Conservation (phyloP, 495 filamentous ascomycete genomes). For the Podospora bellae-mahoneyi region DNA sequence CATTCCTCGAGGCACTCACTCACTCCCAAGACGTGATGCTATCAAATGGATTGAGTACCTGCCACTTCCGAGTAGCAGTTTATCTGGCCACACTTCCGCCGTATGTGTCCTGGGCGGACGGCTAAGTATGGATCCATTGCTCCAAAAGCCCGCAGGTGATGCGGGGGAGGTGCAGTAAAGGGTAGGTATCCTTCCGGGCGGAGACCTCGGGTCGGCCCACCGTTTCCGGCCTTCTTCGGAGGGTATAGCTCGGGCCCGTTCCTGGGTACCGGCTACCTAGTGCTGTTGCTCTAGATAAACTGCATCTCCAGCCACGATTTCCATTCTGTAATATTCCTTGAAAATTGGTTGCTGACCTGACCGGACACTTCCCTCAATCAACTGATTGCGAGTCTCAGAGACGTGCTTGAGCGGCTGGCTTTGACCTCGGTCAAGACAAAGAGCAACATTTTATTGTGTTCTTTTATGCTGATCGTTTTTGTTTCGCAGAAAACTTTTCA, state of each 20-base stretch:
- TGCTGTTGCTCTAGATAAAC: not conserved
- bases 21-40: too few species aligned
- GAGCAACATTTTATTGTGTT: not conserved
- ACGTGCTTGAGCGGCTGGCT: not conserved
- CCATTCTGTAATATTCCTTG: too few species aligned
- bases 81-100: constrained; percentile 2
- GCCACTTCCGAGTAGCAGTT: constrained; percentile 4
- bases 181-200: constrained; percentile 8
- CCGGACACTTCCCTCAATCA: not conserved
- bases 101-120: not conserved
- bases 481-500: not conserved
- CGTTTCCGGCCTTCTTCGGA: constrained; percentile 15
- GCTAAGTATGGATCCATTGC: not conserved
- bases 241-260: constrained; percentile 8
- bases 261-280: not conserved
- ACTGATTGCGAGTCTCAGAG: not conserved
- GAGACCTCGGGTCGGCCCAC: constrained; percentile 3
- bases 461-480: not conserved
- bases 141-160: too few species aligned
- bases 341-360: too few species aligned
- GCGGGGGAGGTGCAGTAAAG: not conserved
- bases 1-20: not conserved
- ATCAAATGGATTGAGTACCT: not conserved
- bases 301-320: not conserved
- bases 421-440: not conserved